Evolutionary conservation across 768 basidiomycete genomes (phyloP).

Genomic region (Auricularia sp.): DNA sequence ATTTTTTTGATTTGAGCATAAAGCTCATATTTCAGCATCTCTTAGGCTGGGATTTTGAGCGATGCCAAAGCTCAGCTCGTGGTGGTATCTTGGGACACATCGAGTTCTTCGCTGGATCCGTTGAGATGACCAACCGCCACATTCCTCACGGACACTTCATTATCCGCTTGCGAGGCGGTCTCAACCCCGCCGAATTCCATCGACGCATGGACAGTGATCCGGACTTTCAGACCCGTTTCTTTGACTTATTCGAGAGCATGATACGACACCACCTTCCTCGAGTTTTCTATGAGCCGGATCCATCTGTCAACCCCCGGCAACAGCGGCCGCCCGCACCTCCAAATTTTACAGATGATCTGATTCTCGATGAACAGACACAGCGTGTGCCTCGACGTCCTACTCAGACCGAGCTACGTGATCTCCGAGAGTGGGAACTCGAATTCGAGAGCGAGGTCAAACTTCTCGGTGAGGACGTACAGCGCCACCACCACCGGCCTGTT

Average conservation of each 20-base stretch:
- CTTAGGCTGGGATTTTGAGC: constrained; percentile 20
- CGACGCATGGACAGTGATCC: constrained; percentile 2
- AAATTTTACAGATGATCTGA: too few relatives aligned
- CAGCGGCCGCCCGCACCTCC: constrained; percentile 17
- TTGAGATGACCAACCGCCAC: too few relatives aligned
- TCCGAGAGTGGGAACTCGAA: constrained; percentile 7
- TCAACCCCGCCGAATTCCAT: too few relatives aligned
- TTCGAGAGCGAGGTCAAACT: constrained; percentile 15
- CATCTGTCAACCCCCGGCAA: constrained; percentile 14
- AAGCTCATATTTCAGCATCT: constrained; percentile 18
- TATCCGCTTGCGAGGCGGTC: too few relatives aligned
- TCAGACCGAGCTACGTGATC: not conserved
- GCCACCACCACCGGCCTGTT: constrained; percentile 13
- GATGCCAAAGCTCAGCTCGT: not conserved
- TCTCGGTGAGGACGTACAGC: constrained; percentile 16
- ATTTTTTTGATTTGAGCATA: constrained; percentile 24
- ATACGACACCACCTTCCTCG: constrained; percentile 23
- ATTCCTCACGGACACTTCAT: too few relatives aligned
- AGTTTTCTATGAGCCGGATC: constrained; percentile 13
- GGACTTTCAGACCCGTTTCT: constrained; percentile 17
- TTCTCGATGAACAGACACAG: too few relatives aligned
- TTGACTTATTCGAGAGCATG: constrained; percentile 25
- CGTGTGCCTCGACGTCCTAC: too few relatives aligned
- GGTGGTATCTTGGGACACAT: too few relatives aligned
- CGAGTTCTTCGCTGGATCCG: too few relatives aligned